These are phyloP conservation scores for Gynochthodes officinalis DNA, from an alignment of 257 asterid genomes.

Conservation along the genomic window DNA sequence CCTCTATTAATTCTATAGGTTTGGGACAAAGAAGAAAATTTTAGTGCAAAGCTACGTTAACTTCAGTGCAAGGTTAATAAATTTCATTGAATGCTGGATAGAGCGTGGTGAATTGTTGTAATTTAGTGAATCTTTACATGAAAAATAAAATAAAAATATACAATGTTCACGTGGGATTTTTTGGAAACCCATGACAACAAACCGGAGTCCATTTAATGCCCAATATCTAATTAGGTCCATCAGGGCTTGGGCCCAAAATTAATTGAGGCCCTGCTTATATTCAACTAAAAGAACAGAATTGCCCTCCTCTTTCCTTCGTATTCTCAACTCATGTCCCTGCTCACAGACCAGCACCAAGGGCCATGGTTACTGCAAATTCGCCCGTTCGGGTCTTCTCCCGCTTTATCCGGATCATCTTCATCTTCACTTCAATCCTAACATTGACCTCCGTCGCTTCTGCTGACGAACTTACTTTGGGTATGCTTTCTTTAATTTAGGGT, in stretches of 20 bases:
- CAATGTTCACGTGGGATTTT: too few relatives aligned
- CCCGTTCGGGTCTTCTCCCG: slow-evolving; percentile 15
- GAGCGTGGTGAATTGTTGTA: too few relatives aligned
- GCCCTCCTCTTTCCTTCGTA: slow-evolving; percentile 5
- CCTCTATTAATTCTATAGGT: too few relatives aligned
- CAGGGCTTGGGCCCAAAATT: not conserved
- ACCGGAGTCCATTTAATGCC: too few relatives aligned
- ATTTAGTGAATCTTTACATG: too few relatives aligned
- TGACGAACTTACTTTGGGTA: slow-evolving; percentile 55
- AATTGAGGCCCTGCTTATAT: not conserved
- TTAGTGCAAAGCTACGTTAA: too few relatives aligned
- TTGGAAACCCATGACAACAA: too few relatives aligned
- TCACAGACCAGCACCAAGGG: not conserved
- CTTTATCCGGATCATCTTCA: slow-evolving; percentile 30
- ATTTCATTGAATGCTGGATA: too few relatives aligned
- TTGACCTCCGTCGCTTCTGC: slow-evolving; percentile 23
- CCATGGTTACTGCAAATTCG: slow-evolving; percentile 12
- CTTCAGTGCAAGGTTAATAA: too few relatives aligned
- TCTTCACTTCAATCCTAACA: slow-evolving; percentile 22
- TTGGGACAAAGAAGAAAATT: too few relatives aligned
- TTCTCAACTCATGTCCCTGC: slow-evolving; percentile 8
- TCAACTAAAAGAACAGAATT: not conserved
- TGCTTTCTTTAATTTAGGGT: slow-evolving; percentile 23
- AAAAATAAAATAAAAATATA: too few relatives aligned
- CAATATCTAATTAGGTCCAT: not conserved